Evolutionary conservation across 2,329 filamentous ascomycete genomes (phyloP).

Genomic region (Scedosporium minutisporum): DNA sequence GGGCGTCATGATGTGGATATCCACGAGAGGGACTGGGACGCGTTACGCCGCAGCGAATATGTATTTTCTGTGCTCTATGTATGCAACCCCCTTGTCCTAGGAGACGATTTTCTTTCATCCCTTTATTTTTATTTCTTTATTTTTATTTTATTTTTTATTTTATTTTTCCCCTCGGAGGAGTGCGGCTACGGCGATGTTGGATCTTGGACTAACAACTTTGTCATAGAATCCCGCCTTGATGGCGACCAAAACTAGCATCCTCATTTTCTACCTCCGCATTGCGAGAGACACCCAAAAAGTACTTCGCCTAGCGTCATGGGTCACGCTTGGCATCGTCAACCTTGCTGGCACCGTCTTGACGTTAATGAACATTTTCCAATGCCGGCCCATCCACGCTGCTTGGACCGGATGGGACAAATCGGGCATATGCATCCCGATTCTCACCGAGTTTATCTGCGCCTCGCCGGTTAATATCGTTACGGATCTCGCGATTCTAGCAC

Average conservation of each 20-base stretch:
- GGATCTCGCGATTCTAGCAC: constrained; percentile 74
- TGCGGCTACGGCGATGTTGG: too few species aligned
- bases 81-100: constrained; percentile 15
- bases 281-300: constrained; percentile 68
- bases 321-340: constrained; percentile 69
- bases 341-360: constrained; percentile 69
- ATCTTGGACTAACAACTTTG: too few species aligned
- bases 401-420: constrained; percentile 38
- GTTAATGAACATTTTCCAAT: constrained; percentile 81
- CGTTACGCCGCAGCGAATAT: constrained; percentile 52
- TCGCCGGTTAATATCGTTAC: constrained; percentile 89
- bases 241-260: constrained; percentile 85
- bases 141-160: not conserved
- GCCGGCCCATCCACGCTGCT: constrained; percentile 60
- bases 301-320: constrained; percentile 74
- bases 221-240: constrained; percentile 74
- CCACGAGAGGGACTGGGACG: constrained; percentile 30
- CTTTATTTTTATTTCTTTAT: not conserved
- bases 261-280: constrained; percentile 80
- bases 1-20: constrained; percentile 60
- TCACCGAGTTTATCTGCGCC: constrained; percentile 60
- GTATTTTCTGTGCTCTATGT: constrained; percentile 56
- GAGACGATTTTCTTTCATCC: not conserved
- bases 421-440: constrained; percentile 42
- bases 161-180: too few species aligned